Conservation (phyloP, 2,329 filamentous ascomycete species). For the Aspergillus fischeri region DNA sequence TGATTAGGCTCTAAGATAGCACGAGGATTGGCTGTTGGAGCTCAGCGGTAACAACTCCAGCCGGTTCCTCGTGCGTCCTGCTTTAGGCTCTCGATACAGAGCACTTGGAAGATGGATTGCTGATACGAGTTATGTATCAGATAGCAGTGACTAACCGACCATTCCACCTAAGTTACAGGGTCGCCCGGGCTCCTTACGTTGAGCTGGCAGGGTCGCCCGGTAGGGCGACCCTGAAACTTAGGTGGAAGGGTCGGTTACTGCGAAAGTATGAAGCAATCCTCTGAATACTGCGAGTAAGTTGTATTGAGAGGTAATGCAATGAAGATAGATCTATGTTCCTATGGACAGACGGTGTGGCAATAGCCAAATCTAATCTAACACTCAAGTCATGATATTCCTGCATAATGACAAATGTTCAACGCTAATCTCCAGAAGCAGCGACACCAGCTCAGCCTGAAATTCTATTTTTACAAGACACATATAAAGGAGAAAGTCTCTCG, state of each 20-base stretch:
- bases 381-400: conserved; percentile 31
- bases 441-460: conserved; percentile 25
- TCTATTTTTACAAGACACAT: conserved; percentile 39
- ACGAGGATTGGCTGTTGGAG: neutral
- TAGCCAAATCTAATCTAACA: conserved; percentile 12
- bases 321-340: neutral
- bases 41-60: no score
- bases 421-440: conserved; percentile 33
- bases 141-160: neutral
- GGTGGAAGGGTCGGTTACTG: no score
- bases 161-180: no score
- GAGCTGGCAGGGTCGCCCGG: no score
- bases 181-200: no score
- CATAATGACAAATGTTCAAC: conserved; percentile 30
- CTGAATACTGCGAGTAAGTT: no score
- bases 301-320: neutral
- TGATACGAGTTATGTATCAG: neutral
- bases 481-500: conserved; percentile 2
- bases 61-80: neutral
- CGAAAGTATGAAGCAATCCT: no score
- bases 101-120: neutral
- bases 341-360: neutral
- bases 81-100: neutral
- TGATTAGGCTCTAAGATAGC: neutral
- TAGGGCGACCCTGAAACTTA: no score